Percentiles rank a stretch among this genome's conserved stretches.
Conservation (phyloP, 2,329 filamentous ascomycete genomes). For the Catunica adiposa region DNA sequence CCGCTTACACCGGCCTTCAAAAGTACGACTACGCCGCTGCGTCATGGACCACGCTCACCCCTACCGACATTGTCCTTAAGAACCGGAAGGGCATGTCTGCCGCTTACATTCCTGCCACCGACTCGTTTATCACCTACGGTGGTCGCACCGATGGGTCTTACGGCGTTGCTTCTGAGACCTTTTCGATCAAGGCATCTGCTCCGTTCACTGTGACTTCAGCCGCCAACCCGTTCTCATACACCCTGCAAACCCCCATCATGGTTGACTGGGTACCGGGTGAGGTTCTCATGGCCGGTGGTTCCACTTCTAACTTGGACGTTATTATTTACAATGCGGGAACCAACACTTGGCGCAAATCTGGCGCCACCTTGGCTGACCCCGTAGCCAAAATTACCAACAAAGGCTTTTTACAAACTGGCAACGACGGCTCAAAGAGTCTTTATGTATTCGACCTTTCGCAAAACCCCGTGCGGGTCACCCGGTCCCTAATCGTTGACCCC, state of each 20-base stretch:
- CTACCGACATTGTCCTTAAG: conserved; percentile 37
- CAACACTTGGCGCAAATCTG: conserved; percentile 49
- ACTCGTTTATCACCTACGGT: conserved; percentile 65
- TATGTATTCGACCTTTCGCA: conserved; percentile 60
- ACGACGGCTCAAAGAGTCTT: conserved; percentile 62
- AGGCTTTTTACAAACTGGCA: conserved; percentile 49
- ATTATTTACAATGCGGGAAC: conserved; percentile 49
- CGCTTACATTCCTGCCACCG: conserved; percentile 51
- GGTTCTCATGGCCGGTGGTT: conserved; percentile 60
- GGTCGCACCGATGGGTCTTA: conserved; percentile 48
- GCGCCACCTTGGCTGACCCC: conserved; percentile 43
- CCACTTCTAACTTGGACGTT: conserved; percentile 41
- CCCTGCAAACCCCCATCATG: conserved; percentile 40
- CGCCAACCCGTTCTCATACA: conserved; percentile 14
- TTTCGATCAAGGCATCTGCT: conserved; percentile 48
- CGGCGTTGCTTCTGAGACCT: conserved; percentile 53
- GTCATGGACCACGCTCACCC: conserved; percentile 33
- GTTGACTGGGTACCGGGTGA: conserved; percentile 56
- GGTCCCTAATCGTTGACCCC: conserved; percentile 48
- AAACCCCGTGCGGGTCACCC: conserved; percentile 58
- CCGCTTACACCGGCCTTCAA: conserved; percentile 59
- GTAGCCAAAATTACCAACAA: conserved; percentile 44
- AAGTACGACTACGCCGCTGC: conserved; percentile 39
- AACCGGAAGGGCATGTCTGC: conserved; percentile 61
- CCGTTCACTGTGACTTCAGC: conserved; percentile 43